Percentiles rank a stretch among this genome's conserved stretches.
Evolutionary conservation across 2,329 filamentous ascomycete species (phyloP).

Genomic region (Colletotrichum shisoi): DNA sequence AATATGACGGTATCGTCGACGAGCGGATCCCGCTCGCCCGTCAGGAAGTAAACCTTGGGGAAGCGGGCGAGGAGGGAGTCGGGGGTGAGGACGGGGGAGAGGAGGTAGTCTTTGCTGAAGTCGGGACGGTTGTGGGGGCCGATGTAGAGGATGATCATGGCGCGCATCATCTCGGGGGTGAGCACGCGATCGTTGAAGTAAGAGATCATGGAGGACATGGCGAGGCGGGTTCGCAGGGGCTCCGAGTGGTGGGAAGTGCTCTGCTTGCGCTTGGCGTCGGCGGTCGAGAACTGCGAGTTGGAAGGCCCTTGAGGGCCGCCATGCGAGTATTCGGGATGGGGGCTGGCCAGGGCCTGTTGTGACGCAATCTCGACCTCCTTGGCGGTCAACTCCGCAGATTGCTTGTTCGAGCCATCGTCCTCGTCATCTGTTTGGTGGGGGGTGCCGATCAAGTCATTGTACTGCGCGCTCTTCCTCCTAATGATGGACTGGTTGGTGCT

Average conservation of each 20-base stretch:
- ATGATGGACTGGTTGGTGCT: conserved; percentile 81
- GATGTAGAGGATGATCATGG: conserved; percentile 98
- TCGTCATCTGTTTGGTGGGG: conserved; percentile 83
- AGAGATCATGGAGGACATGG: conserved; percentile 95
- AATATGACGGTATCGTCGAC: conserved; percentile 98
- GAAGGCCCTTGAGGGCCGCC: conserved; percentile 51
- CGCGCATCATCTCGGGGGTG: conserved; percentile 97
- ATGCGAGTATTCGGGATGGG: conserved; percentile 62
- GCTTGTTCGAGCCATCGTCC: conserved; percentile 56
- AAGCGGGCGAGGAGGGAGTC: conserved; percentile 85
- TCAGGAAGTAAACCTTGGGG: conserved; percentile 92
- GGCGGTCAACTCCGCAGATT: conserved; percentile 40
- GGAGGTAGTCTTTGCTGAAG: conserved; percentile 87
- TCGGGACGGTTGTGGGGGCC: conserved; percentile 92
- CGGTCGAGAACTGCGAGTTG: conserved; percentile 23
- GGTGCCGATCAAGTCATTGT: conserved; percentile 82
- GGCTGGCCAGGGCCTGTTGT: conserved; percentile 45
- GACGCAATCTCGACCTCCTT: conserved; percentile 37
- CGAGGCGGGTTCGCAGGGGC: conserved; percentile 81
- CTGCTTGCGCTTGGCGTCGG: conserved; percentile 32
- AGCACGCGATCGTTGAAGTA: conserved; percentile 97
- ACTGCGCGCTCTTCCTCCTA: conserved; percentile 86
- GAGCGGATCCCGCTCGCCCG: conserved; percentile 91
- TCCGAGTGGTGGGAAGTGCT: conserved; percentile 61
- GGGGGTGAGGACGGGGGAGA: conserved; percentile 89